phyloP scores from a whole-genome alignment of 768 basidiomycete species.

The Heimioporus sp. region DNA sequence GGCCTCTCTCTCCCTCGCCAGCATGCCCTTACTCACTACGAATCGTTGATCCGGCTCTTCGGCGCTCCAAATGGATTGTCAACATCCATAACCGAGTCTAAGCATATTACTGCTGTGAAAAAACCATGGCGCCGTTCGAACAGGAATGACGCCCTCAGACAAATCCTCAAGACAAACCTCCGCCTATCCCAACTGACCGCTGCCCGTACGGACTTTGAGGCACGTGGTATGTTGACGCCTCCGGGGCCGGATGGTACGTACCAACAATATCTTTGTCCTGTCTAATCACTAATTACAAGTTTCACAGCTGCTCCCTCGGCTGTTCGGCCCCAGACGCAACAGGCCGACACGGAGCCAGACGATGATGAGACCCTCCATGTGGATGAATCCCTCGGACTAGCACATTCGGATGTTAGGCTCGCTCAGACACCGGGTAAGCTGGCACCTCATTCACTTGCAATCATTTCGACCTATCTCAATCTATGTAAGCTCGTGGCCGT shows the following conservation, averaged over 20 bases:
- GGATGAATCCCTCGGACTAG: too few relatives aligned
- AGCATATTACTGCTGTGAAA: conserved; percentile 37
- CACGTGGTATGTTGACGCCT: background rate
- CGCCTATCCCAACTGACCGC: background rate
- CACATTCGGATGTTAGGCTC: too few relatives aligned
- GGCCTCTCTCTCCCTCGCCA: conserved; percentile 31
- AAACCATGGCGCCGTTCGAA: conserved; percentile 32
- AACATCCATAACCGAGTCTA: conserved; percentile 36
- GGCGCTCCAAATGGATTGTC: conserved; percentile 36
- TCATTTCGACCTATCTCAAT: background rate
- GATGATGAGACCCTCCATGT: too few relatives aligned
- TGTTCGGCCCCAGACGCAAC: too few relatives aligned
- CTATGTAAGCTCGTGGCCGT: too few relatives aligned
- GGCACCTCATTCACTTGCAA: too few relatives aligned
- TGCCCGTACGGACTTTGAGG: background rate
- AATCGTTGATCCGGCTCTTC: conserved; percentile 22
- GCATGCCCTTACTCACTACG: conserved; percentile 34
- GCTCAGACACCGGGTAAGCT: too few relatives aligned
- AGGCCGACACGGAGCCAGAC: too few relatives aligned
- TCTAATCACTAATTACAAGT: background rate
- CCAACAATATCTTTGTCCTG: background rate
- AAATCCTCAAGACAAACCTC: conserved; percentile 9
- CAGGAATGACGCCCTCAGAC: conserved; percentile 17
- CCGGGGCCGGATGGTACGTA: background rate
- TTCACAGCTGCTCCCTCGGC: too few relatives aligned